Conservation (phyloP, 2,329 filamentous ascomycete genomes). For the Phialophora expanda region DNA sequence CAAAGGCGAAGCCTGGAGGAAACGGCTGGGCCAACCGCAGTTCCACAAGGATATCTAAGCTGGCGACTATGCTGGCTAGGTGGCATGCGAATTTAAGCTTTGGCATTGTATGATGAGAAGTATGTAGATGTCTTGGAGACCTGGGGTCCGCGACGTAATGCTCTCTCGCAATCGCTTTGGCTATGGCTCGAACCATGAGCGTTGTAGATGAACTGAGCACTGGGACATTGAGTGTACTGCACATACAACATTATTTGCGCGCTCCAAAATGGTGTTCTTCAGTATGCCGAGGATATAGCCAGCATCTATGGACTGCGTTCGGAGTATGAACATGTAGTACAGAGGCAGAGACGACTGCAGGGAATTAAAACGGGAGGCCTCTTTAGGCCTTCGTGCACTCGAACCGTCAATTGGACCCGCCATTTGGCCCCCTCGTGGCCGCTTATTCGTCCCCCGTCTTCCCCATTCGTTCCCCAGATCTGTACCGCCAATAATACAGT, state of each 20-base stretch:
- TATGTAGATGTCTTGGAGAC: neutral
- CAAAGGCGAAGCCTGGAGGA: slow-evolving; percentile 14
- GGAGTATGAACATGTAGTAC: no score
- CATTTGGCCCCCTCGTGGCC: neutral
- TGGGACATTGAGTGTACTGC: neutral
- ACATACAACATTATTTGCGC: neutral
- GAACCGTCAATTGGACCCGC: no score
- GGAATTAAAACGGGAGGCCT: neutral
- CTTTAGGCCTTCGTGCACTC: neutral
- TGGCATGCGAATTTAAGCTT: neutral
- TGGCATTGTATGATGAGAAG: neutral
- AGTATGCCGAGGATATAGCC: neutral
- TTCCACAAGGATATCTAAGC: neutral
- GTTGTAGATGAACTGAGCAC: neutral
- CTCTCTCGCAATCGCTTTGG: no score
- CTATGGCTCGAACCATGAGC: neutral
- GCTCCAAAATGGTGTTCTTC: neutral
- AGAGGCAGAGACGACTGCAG: neutral
- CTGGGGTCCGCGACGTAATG: no score
- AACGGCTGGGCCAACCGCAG: slow-evolving; percentile 9
- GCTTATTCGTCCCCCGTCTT: neutral
- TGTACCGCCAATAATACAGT: no score
- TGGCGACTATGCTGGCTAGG: neutral
- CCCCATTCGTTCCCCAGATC: neutral
- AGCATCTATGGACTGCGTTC: no score